phyloP scores from a whole-genome alignment of 768 basidiomycete genomes.

The Pisolithus microcarpus region DNA sequence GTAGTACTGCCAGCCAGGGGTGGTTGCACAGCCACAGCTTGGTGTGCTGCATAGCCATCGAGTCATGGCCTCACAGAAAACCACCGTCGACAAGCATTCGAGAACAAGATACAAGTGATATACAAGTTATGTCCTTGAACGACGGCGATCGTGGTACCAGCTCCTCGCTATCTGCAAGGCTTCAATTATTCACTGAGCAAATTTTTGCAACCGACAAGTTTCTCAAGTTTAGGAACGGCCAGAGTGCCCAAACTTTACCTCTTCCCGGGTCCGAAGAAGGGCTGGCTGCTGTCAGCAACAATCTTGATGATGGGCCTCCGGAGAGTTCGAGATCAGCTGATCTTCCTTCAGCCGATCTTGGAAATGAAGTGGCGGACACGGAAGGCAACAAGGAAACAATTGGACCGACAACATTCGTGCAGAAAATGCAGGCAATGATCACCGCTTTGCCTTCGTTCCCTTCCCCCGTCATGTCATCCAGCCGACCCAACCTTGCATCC shows the following conservation, averaged over 20 bases:
- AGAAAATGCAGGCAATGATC: slow-evolving; percentile 47
- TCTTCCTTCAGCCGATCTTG: slow-evolving; percentile 5
- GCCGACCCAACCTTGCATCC: background rate
- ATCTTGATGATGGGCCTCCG: slow-evolving; percentile 5
- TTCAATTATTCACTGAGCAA: slow-evolving; percentile 13
- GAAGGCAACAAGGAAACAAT: slow-evolving; percentile 18
- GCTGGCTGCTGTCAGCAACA: background rate
- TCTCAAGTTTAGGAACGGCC: slow-evolving; percentile 9
- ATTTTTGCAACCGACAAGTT: slow-evolving; percentile 11
- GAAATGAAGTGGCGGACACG: slow-evolving; percentile 3
- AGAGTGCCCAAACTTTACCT: slow-evolving; percentile 11
- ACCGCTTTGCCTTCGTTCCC: slow-evolving; percentile 33
- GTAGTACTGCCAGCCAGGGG: no score
- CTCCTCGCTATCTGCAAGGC: background rate
- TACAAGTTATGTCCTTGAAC: background rate
- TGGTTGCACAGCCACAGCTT: no score
- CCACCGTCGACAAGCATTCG: no score
- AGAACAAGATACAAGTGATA: background rate
- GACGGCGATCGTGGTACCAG: background rate
- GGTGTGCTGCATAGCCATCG: no score
- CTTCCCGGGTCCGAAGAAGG: slow-evolving; percentile 9
- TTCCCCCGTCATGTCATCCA: slow-evolving; percentile 10
- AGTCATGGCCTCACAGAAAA: no score
- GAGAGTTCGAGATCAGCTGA: slow-evolving; percentile 1
- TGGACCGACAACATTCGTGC: slow-evolving; percentile 41